Conservation (phyloP, 2,329 filamentous ascomycete species). For the Sporothrix variecibatus region DNA sequence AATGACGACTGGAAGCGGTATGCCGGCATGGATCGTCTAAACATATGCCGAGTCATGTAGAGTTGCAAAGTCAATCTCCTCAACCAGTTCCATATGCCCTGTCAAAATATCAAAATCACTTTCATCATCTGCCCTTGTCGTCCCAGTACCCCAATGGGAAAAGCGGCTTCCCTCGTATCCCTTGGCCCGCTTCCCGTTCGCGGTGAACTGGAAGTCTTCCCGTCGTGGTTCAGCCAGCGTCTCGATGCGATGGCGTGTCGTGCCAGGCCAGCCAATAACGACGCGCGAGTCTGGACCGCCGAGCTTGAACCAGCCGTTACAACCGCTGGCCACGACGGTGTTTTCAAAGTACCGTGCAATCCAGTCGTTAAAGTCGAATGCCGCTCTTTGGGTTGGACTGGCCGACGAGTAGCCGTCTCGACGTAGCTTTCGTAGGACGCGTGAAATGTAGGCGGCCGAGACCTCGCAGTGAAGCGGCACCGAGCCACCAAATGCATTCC, state of each 20-base stretch:
- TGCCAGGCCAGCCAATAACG: slow-evolving; percentile 4
- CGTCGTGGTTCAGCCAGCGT: not conserved
- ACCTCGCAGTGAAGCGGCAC: not conserved
- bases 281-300: slow-evolving; percentile 6
- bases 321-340: not conserved
- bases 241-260: not conserved
- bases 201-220: not conserved
- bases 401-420: not conserved
- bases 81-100: not conserved
- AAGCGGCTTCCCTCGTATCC: not conserved
- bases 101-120: not conserved
- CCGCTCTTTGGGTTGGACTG: not conserved
- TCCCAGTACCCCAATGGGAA: not conserved
- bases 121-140: not conserved
- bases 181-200: not conserved
- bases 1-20: no score
- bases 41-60: not conserved
- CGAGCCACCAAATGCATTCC: not conserved
- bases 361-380: not conserved
- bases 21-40: no score
- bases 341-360: not conserved
- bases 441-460: not conserved
- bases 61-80: not conserved
- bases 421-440: not conserved
- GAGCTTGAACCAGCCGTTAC: slow-evolving; percentile 3